Evolutionary conservation across 2,329 filamentous ascomycete species (phyloP), one percentile per base, ranked within the genome.

Genomic region (Phyllosticta citribraziliensis): DNA sequence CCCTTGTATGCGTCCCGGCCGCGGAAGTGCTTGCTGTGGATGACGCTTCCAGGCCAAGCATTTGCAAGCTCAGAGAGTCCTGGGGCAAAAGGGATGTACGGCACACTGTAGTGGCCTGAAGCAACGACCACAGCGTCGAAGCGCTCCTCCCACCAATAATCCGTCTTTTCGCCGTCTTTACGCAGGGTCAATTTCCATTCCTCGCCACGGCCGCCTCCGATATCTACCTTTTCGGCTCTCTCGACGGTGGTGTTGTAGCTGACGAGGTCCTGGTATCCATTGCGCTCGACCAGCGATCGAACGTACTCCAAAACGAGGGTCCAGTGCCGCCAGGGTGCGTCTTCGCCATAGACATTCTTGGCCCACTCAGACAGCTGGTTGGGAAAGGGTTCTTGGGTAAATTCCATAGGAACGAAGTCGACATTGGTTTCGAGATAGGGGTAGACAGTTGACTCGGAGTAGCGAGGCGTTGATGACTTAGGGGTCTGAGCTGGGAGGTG

Each of bases 351-450:
- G 25, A 79, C 67, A 24, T 72, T 64, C 57, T 80, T 72, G 19
- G 76, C 77, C 61, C 70, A 70, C 52, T 76, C 66, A 14, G 75
- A 77, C 25, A 73, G 69, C 52, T 75, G 70, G 0, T 69, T 68
- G 0, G 82, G 78, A 14, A 86, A 82, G 0, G 76, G 74, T 59
- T 85, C 83, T 63, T 83, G 76, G 0, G 78, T 80, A 69, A 82
- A 88, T 17, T 79, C 76, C 86, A 88, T 88, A 0, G 82, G 75
- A 1, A 78, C 67, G 5, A 76, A 75, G 64, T 82, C 79, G 52
- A 88, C 81, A 64, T 88, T 88, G 2, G 84, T 88, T 67, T 88
- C 83, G n/a, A 88, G 72, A 20, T 81, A 80, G 0, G 83, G 82
- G 65, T 87, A 87, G 19, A 87, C 76, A 0, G 82, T 81, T 0